Evolutionary conservation across 2,329 filamentous ascomycete species (phyloP), one percentile per base, ranked within the genome.

Genomic region (Chaetomiaceae sp.): DNA sequence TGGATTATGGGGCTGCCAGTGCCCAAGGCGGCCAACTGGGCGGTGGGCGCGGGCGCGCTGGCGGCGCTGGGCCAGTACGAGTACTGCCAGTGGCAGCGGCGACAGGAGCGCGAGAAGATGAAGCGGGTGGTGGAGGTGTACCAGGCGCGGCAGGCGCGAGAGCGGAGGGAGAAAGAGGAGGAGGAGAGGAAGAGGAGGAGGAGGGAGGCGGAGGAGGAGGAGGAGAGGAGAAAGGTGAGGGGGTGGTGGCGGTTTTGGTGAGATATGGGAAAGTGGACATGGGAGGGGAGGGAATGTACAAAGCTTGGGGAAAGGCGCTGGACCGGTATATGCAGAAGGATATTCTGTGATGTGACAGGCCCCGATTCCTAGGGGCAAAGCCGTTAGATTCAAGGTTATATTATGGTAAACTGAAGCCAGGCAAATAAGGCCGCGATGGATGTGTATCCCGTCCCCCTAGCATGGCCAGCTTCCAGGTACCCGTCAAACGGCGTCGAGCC

Each of bases 61-160:
- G 78, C 77, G 6, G 83, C 85, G n/a, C 71, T 85, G 38, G 74
- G 76, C 24, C 83, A 84, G 41, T 93, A 89, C 67, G 88, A 96
- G 67, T 88, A 85, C 60, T 97, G 91, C 68, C 82, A 89, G 60
- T 83, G 82, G 56, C 76, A 78, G 51, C 76, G 89, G 49, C 73
- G 78, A 38, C 75, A 84, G 50, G 91, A 97, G 67, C 79, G 83
- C 58, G 79, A 83, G 51, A 85, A 88, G 52, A 91, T 98, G 82
- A 85, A 86, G 64, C 75, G 88, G 54, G 86, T 86, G 4, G 84
- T 95, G 45, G 88, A 95, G 62, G 79, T 93, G 48, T 84, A 91
- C 65, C 81, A 85, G 60, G 73, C 78, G 58, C 82, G 89, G 65
- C 82, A 86, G 60, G 72, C 75, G 4, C 81, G 86, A 64, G 41